Conservation (phyloP, 306 rosid genomes). For the Biancaea sappan region DNA sequence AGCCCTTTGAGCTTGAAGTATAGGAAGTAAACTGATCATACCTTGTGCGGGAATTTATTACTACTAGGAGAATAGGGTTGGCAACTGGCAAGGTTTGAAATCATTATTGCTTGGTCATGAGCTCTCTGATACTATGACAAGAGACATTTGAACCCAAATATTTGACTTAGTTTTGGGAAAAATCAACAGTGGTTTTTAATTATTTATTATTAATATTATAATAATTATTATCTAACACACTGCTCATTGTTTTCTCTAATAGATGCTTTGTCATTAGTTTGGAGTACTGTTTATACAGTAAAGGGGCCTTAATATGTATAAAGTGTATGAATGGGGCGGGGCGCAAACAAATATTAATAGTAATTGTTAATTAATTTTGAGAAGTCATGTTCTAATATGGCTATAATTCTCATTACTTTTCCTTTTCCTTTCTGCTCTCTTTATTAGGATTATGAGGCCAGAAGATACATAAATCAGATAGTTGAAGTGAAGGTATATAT, state of each 20-base stretch:
- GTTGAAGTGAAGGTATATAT: slow-evolving; percentile 82
- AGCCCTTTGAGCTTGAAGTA: not conserved
- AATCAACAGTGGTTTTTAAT: not conserved
- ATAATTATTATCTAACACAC: not conserved
- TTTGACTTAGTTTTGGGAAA: not conserved
- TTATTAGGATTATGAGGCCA: slow-evolving; percentile 77
- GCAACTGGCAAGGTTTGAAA: not conserved
- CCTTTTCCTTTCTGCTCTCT: slow-evolving; percentile 17
- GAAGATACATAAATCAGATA: slow-evolving; percentile 71
- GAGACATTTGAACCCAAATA: not conserved
- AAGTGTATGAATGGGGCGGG: not conserved
- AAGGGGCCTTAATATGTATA: not conserved
- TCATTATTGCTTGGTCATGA: not conserved
- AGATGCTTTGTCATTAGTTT: slow-evolving; percentile 8
- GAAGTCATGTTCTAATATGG: slow-evolving; percentile 12
- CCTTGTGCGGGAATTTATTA: not conserved
- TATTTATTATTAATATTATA: not conserved
- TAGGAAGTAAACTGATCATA: not conserved
- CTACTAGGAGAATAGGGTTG: not conserved
- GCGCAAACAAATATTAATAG: slow-evolving; percentile 11
- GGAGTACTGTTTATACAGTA: slow-evolving; percentile 1
- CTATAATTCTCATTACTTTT: slow-evolving; percentile 6
- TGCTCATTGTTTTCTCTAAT: not conserved
- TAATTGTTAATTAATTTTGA: slow-evolving; percentile 8
- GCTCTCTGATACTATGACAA: not conserved